These are phyloP conservation scores for Taphrina pruni DNA, from an alignment of 1,139 yeast species.

Conservation along the genomic window DNA sequence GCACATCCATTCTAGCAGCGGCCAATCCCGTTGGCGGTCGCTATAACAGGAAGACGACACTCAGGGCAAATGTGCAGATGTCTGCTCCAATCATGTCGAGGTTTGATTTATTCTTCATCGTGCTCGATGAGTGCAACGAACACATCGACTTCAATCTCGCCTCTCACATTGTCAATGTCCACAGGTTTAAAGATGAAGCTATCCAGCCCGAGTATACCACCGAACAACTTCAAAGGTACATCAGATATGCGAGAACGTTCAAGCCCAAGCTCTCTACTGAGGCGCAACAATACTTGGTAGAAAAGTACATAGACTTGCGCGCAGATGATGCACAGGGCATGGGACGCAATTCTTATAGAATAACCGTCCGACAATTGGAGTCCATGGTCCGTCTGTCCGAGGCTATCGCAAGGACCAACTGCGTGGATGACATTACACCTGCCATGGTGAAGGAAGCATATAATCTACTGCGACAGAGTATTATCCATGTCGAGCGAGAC, in stretches of 20 bases:
- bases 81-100: conserved; percentile 99
- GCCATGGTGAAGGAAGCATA: conserved; percentile 92
- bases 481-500: conserved; percentile 91
- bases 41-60: conserved; percentile 82
- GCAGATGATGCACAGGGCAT: conserved; percentile 91
- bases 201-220: conserved; percentile 88
- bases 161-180: conserved; percentile 88
- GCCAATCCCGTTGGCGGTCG: conserved; percentile 98
- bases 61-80: conserved; percentile 89
- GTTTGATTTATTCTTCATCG: conserved; percentile 92
- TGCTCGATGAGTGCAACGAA: conserved; percentile 93
- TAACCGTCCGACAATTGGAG: conserved; percentile 95
- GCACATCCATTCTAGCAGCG: conserved; percentile 95
- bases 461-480: conserved; percentile 85
- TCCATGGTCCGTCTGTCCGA: conserved; percentile 89
- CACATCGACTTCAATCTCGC: conserved; percentile 88
- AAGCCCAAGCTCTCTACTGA: conserved; percentile 83
- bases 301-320: conserved; percentile 84
- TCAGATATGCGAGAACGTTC: conserved; percentile 90
- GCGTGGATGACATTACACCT: conserved; percentile 87
- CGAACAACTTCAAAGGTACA: conserved; percentile 85
- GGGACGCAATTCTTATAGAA: conserved; percentile 83
- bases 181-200: conserved; percentile 89
- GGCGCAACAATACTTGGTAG: conserved; percentile 78
- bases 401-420: conserved; percentile 96